These are phyloP conservation scores for Podospora pseudoanserina DNA, from an alignment of 495 filamentous ascomycete species.

Conservation along the genomic window DNA sequence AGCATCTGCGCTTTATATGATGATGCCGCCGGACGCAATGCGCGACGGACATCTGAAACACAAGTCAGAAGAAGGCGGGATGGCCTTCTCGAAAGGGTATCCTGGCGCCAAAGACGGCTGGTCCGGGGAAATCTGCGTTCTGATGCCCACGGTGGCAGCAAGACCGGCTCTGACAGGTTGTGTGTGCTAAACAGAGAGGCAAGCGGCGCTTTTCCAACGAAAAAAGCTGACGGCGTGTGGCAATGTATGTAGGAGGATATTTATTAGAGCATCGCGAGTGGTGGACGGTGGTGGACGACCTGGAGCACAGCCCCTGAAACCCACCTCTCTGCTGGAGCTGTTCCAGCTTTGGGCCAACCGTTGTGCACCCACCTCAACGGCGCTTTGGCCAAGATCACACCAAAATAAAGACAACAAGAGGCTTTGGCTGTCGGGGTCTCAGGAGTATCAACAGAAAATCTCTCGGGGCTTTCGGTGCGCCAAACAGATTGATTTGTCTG, in stretches of 20 bases:
- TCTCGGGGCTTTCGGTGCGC: not conserved
- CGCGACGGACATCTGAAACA: not conserved
- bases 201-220: not conserved
- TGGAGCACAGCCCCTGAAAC: not conserved
- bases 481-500: constrained; percentile 5
- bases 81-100: not conserved
- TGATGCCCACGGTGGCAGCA: not conserved
- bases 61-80: not conserved
- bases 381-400: constrained; percentile 5
- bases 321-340: not conserved
- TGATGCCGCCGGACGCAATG: not conserved
- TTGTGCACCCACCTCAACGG: not conserved
- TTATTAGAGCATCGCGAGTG: not conserved
- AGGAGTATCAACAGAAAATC: not conserved
- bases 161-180: not conserved
- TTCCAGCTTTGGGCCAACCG: constrained; percentile 1
- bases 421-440: not conserved
- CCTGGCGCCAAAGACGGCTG: not conserved
- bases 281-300: not conserved
- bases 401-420: not conserved
- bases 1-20: constrained; percentile 1
- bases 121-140: not conserved
- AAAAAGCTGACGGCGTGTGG: not conserved
- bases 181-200: not conserved
- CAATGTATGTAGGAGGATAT: not conserved